Evolutionary conservation across 78 protist species (phyloP).

Genomic region (Pigoraptor vietnamica): DNA sequence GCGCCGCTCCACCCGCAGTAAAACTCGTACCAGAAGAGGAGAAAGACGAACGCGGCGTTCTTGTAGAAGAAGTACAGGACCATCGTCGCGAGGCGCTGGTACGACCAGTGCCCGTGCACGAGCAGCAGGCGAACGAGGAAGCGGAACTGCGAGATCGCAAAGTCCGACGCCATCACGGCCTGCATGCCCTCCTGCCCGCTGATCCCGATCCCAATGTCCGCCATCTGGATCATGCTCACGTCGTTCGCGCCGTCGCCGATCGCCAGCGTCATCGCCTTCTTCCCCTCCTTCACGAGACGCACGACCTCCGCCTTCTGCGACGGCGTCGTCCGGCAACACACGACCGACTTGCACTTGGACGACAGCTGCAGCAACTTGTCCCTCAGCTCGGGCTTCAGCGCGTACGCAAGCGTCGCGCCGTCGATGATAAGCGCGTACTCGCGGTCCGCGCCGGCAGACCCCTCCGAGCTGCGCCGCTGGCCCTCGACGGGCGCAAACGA

Average conservation of each 20-base stretch:
- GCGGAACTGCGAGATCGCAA: slow-evolving; percentile 37
- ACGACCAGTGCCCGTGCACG: slow-evolving; percentile 87
- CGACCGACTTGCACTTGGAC: slow-evolving; percentile 59
- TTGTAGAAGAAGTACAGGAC: slow-evolving; percentile 84
- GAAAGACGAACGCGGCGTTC: not conserved
- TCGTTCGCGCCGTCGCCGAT: slow-evolving; percentile 89
- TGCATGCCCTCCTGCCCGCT: slow-evolving; percentile 36
- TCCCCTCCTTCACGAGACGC: slow-evolving; percentile 19
- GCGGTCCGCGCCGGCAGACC: no score
- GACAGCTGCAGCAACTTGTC: slow-evolving; percentile 11
- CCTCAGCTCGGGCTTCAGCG: not conserved
- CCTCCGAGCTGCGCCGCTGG: not conserved
- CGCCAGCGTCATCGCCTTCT: slow-evolving; percentile 41
- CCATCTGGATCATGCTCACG: slow-evolving; percentile 69
- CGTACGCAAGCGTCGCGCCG: slow-evolving; percentile 38
- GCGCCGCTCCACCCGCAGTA: no score
- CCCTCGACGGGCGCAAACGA: not conserved
- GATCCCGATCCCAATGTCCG: slow-evolving; percentile 53
- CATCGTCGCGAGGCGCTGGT: slow-evolving; percentile 72
- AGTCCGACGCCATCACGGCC: slow-evolving; percentile 71
- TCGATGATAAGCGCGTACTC: slow-evolving; percentile 55
- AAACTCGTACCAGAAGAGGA: no score
- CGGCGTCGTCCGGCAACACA: slow-evolving; percentile 87
- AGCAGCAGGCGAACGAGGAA: not conserved
- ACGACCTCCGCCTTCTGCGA: slow-evolving; percentile 80